Evolutionary conservation across 2,329 filamentous ascomycete species (phyloP), one percentile per base, ranked within the genome.

Genomic region (Gaeumannomyces sp.): DNA sequence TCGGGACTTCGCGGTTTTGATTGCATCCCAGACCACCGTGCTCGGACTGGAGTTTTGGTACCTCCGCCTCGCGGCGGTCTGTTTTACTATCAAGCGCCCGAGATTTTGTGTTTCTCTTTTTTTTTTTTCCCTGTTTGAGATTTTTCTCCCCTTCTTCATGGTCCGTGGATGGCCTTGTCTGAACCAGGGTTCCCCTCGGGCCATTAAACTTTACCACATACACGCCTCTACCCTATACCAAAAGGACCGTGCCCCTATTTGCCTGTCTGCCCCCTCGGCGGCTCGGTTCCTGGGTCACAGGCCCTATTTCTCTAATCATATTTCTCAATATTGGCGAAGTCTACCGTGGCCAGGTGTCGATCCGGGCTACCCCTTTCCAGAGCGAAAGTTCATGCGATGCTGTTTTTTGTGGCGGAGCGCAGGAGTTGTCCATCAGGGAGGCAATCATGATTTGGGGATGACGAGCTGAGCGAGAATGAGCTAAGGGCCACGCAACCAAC

Each of bases 1-100:
- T 76, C 74, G 73, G 74, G 74, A 75, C 73, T 72, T 69, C 65
- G 69, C 66, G 69, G 72, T 74, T 72, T 67, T 65, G 64, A 64
- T 70, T 68, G 70, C 68, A 66, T 65, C 63, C 61, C 61, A 62
- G 67, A 68, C 59, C 31, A 19, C 27, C 19, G n/a, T 53, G 45
- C 19, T 7, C 45, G 45, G 22, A 25, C 22, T 11, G 4, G 22
- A 25, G 45, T 53, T 5, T 45, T 11, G 8, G 22, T n/a, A 53
- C n/a, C 45, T 53, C 45, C 16, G 45, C 22, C 45, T 53, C 22
- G 22, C 45, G 19, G 22, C 22, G 7, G 45, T 53, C 63, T 64
- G 59, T 63, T 63, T 66, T 64, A 50, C 64, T 65, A 64, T 65
- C 66, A 60, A 66, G 64, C 65, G 58, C 67, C 62, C 63, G 64